phyloP scores from a whole-genome alignment of 148 eudicot genomes.

The Bassia scoparia region DNA sequence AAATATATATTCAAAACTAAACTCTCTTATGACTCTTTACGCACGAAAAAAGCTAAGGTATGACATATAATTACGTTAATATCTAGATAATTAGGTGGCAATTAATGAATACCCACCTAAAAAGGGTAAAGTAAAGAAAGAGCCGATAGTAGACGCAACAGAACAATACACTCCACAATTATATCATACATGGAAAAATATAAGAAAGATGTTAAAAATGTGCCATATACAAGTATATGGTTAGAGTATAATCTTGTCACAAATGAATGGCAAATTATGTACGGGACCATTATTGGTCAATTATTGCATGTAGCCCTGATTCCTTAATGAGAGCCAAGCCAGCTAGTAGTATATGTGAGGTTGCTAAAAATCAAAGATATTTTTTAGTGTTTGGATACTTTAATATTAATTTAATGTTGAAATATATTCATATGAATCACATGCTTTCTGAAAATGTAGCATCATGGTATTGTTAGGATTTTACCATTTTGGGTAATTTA shows the following conservation, averaged over 20 bases:
- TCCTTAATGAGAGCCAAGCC: slow-evolving; percentile 25
- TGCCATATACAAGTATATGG: no score
- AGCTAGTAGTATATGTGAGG: background rate
- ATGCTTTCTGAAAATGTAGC: slow-evolving; percentile 2
- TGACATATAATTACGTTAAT: no score
- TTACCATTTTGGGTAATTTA: slow-evolving; percentile 5
- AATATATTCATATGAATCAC: slow-evolving; percentile 21
- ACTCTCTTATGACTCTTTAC: no score
- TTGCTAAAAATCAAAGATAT: slow-evolving; percentile 7
- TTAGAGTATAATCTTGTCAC: background rate
- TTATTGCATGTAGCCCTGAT: slow-evolving; percentile 8
- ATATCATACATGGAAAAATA: no score
- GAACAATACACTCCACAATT: no score
- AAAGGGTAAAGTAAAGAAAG: no score
- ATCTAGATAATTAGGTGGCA: no score
- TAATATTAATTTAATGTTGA: background rate
- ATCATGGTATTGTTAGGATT: slow-evolving; percentile 4
- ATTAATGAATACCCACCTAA: no score
- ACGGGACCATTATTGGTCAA: slow-evolving; percentile 17
- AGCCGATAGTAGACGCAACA: no score
- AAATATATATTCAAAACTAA: no score
- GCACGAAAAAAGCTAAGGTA: no score
- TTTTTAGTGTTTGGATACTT: background rate
- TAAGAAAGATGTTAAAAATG: no score
- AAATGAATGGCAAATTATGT: background rate